Conservation (phyloP, 805 yeast species). For the Yarrowia deformans region DNA sequence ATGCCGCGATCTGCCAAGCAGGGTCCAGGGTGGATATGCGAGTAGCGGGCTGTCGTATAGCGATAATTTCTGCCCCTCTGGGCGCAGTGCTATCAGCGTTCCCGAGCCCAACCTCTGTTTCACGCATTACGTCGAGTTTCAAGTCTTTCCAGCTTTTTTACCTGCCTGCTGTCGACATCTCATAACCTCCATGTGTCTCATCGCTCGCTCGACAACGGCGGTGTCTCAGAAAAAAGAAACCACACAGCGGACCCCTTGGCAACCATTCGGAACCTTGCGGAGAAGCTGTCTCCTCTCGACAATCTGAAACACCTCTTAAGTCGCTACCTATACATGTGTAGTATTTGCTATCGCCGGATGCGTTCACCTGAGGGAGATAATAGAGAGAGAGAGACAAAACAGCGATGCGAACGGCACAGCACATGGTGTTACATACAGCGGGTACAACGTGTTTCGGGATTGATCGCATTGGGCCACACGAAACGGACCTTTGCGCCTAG, state of each 20-base stretch:
- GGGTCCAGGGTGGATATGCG: slow-evolving; percentile 17
- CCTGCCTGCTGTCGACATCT: not conserved
- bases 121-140: no score
- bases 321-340: slow-evolving; percentile 5
- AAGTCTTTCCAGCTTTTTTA: no score
- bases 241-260: not conserved
- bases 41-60: slow-evolving; percentile 11
- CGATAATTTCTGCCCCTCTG: not conserved
- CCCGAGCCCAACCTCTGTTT: no score
- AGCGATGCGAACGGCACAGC: not conserved
- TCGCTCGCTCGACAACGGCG: slow-evolving; percentile 15
- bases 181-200: slow-evolving; percentile 8
- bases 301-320: not conserved
- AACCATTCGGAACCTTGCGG: slow-evolving; percentile 12
- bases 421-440: not conserved
- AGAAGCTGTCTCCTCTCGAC: not conserved
- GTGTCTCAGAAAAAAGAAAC: slow-evolving; percentile 23
- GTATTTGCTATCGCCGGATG: slow-evolving; percentile 12
- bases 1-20: slow-evolving; percentile 26
- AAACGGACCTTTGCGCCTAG: not conserved
- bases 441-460: not conserved
- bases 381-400: not conserved
- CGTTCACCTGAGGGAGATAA: not conserved
- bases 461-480: not conserved
- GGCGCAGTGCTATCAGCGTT: not conserved